Base-by-base conservation (phyloP, 176 grass and related monocot genomes). In the Chrysopogon serrulatus region DNA sequence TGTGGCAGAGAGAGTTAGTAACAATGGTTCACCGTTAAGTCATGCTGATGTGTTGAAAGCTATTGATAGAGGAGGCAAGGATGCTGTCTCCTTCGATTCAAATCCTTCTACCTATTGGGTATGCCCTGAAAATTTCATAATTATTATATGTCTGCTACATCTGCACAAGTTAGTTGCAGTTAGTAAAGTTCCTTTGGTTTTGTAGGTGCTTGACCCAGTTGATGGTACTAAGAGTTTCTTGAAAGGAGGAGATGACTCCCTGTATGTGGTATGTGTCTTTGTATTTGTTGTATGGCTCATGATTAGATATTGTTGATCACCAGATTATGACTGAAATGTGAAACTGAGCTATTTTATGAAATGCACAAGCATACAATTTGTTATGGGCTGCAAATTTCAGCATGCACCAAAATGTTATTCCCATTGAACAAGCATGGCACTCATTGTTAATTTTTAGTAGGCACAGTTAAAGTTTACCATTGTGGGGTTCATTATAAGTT, bases 191-290 rank as follows among this genome's bases (percentile, higher is more conserved):
- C 44, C 36, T 82, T 56, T 39, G 28, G 21, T 19, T 65, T 74
- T 89, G 41, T 84, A 98, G 95, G 90, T 98, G 77, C 92, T 98
- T 59, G 95, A 98, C 85, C 95, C 95, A 18, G 95, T 98, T 82
- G 95, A 98, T 87, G 95, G 92, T 49, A 98, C 92, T 31, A 90
- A 82, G 47, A 92, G 95, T 34, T 98, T 93, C 79, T 88, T 95
- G 67, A 98, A 49, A 49, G 47, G 89, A 87, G 90, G 82, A 34
- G 94, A 77, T 77, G 88, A 91, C 78, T 87, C 95, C 81, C 76
- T 95, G 5, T 98, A 98, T 91, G 92, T 98, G 92, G 92, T 98
- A 98, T 81, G 72, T 6, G 40, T 57, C 56, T 76, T 36, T 47
- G 47, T 73, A 31, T 18, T 68, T 81, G 28, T 67, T 49, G 0